Percentiles rank a stretch among this genome's conserved stretches.
Conservation (phyloP, 73 alveolate genomes). For the Tetrahymena elliotti region DNA sequence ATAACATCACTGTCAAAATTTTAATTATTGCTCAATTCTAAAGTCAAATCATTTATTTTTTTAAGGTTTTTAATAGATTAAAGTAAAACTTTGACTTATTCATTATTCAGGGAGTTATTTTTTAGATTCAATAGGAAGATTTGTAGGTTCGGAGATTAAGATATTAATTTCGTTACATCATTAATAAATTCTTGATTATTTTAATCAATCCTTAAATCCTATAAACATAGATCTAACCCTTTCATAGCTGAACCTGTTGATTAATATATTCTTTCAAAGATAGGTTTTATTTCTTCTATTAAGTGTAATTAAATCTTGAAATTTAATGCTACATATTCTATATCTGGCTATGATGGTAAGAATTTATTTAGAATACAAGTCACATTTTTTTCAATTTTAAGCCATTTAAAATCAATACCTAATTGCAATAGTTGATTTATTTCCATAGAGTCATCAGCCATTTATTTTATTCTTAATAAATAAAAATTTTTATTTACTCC, state of each 20-base stretch:
- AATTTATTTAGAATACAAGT: too few relatives aligned
- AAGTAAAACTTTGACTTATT: too few relatives aligned
- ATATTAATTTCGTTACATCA: too few relatives aligned
- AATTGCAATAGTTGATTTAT: background rate
- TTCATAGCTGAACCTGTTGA: background rate
- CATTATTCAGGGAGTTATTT: background rate
- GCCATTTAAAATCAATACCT: background rate
- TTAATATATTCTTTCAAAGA: too few relatives aligned
- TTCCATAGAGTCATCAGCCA: background rate
- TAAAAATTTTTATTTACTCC: too few relatives aligned
- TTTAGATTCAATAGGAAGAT: background rate
- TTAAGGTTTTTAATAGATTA: background rate
- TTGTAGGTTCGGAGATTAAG: background rate
- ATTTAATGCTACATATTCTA: background rate
- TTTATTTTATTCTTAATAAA: too few relatives aligned
- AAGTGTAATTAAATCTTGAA: background rate
- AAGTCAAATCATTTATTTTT: background rate
- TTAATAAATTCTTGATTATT: background rate
- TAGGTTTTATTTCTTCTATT: background rate
- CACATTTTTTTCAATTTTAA: background rate
- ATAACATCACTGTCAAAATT: background rate
- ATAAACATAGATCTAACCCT: background rate
- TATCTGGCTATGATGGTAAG: background rate
- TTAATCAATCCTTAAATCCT: background rate
- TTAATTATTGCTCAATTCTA: background rate